Evolutionary conservation across 2,329 filamentous ascomycete species (phyloP), one percentile per base, ranked within the genome.

Genomic region (Hymenoscyphus fructigenus): DNA sequence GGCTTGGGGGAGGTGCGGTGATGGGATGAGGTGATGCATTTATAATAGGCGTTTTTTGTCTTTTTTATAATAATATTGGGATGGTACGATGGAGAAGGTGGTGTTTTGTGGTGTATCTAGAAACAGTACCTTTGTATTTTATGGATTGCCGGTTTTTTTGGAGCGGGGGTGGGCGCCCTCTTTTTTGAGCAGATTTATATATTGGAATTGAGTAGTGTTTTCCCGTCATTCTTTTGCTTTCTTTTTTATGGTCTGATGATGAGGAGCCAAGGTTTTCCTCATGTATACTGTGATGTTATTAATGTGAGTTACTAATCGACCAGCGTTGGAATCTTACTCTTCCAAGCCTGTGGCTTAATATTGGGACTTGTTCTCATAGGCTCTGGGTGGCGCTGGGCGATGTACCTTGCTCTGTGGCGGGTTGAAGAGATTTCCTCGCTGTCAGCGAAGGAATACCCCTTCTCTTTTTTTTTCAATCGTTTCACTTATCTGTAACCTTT

Each of bases 91-190:
- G n/a, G n/a, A n/a, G n/a, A n/a, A n/a, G 47, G 47, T 50, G 44
- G n/a, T n/a, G n/a, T n/a, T 50, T 50, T 9, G 44, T 38, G 47
- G 47, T 53, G 47, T 53, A 53, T 53, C 47, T 53, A 53, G n/a
- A 23, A 23, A 26, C 20, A 26, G 20, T 23, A 23, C 10, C 20
- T 20, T 53, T 53, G 47, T 53, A 53, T 53, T 53, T 53, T 53
- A 53, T 53, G 20, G 47, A 53, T 23, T 53, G 47, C n/a, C n/a
- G n/a, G n/a, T n/a, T 20, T 23, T 53, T 50, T 50, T 50, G 44
- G n/a, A 23, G 47, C 23, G 47, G 47, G 44, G 44, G 10, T 7
- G 44, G 20, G 12, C 20, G 47, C 47, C 20, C 20, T 7, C 14
- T 26, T 53, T 53, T 23, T 4, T 20, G 10, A 6, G 29, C 29